Evolutionary conservation across 495 filamentous ascomycete species (phyloP).

Genomic region (Xylaria scruposa): DNA sequence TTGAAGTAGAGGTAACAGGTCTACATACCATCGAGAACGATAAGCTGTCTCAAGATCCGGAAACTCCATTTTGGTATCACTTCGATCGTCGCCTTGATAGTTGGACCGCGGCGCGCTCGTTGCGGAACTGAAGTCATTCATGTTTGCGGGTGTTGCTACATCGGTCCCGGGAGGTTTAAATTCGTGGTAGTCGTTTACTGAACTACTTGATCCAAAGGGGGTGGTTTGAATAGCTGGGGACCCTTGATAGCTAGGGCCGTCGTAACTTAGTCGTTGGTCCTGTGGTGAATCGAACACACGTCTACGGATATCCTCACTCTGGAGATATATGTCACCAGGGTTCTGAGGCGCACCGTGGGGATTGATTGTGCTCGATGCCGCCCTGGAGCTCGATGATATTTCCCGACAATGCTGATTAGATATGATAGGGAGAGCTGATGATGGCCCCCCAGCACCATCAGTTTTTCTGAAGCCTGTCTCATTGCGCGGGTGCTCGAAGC

Average conservation of each 20-base stretch:
- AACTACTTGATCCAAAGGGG: conserved; percentile 34
- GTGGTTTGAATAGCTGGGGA: conserved; percentile 28
- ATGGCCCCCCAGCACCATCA: conserved; percentile 13
- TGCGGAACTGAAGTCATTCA: conserved; percentile 1
- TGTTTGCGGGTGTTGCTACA: conserved; percentile 12
- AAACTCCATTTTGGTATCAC: conserved; percentile 14
- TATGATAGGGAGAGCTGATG: conserved; percentile 9
- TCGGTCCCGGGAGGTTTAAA: conserved; percentile 8
- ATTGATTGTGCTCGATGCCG: conserved; percentile 27
- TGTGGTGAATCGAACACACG: conserved; percentile 31
- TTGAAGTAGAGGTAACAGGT: background rate
- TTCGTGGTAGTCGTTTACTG: conserved; percentile 28
- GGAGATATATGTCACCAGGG: conserved; percentile 41
- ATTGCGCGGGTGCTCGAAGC: conserved; percentile 30
- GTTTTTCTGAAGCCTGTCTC: conserved; percentile 32
- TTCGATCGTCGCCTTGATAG: conserved; percentile 10
- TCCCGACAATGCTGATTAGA: conserved; percentile 9
- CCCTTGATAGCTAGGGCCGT: conserved; percentile 23
- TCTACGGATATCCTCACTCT: conserved; percentile 41
- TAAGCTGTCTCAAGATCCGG: conserved; percentile 33
- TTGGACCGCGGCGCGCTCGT: conserved; percentile 14
- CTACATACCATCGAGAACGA: conserved; percentile 39
- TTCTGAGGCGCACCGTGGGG: conserved; percentile 43
- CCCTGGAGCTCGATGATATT: conserved; percentile 6
- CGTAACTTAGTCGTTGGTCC: conserved; percentile 29